Conservation (phyloP, 352 stramenopile genomes). For the Blastocystis sp. region DNA sequence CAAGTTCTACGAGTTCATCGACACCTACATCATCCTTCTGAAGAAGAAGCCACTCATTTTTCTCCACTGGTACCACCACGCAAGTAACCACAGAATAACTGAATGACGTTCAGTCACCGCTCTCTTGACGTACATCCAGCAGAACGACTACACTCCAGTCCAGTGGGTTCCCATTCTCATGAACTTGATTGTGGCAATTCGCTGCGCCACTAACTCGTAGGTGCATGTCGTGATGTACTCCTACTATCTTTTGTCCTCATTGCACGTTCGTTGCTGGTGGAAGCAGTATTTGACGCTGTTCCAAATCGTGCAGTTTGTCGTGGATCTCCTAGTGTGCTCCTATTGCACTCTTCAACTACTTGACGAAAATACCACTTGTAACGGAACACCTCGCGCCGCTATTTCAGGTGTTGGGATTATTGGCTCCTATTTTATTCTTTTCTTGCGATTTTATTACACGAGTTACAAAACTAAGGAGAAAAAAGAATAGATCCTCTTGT, state of each 20-base stretch:
- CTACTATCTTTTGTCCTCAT: conserved; percentile 54
- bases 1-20: conserved; percentile 64
- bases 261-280: conserved; percentile 52
- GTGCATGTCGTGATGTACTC: conserved; percentile 60
- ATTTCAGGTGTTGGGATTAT: conserved; percentile 51
- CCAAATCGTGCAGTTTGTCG: conserved; percentile 58
- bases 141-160: conserved; percentile 59
- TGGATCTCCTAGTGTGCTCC: conserved; percentile 29
- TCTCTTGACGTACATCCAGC: conserved; percentile 58
- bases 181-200: conserved; percentile 36
- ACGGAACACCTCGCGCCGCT: not conserved
- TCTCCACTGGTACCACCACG: conserved; percentile 62
- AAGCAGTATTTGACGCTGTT: conserved; percentile 58
- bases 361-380: not conserved
- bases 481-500: conserved; percentile 26
- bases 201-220: not conserved
- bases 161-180: conserved; percentile 60
- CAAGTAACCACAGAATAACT: not conserved
- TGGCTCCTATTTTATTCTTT: conserved; percentile 53
- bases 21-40: conserved; percentile 63
- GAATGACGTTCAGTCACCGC: conserved; percentile 38
- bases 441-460: conserved; percentile 18
- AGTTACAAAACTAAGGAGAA: conserved; percentile 53
- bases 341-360: conserved; percentile 31
- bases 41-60: conserved; percentile 62